phyloP scores from a whole-genome alignment of 225 moss, liverwort and hornwort species.

The Takakia lepidozioides region DNA sequence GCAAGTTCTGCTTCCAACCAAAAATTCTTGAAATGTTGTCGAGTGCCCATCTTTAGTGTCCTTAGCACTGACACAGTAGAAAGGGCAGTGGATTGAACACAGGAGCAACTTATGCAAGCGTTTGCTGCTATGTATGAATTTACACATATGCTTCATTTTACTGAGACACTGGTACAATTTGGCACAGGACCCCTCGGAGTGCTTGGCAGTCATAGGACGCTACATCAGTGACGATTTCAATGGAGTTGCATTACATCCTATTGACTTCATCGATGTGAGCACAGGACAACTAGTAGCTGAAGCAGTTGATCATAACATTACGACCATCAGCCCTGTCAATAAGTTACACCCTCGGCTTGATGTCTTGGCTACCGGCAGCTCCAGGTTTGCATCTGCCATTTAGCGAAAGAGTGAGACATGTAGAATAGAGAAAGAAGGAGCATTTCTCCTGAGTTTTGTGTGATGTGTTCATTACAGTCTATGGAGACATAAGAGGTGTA shows the following conservation, averaged over 20 bases:
- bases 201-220: slow-evolving; percentile 75
- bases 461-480: background rate
- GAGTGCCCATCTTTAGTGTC: too few species aligned
- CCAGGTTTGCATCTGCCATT: slow-evolving; percentile 30
- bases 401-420: too few species aligned
- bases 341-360: slow-evolving; percentile 74
- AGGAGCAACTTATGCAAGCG: too few species aligned
- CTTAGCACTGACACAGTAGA: too few species aligned
- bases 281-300: slow-evolving; percentile 69
- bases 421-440: too few species aligned
- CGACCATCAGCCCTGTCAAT: slow-evolving; percentile 75
- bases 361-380: slow-evolving; percentile 74
- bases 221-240: slow-evolving; percentile 69
- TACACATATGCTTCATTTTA: too few species aligned
- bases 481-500: too few species aligned
- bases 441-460: background rate
- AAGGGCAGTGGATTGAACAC: too few species aligned
- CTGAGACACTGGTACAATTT: background rate
- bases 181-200: slow-evolving; percentile 55
- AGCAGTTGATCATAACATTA: slow-evolving; percentile 51
- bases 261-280: slow-evolving; percentile 73
- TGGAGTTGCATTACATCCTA: slow-evolving; percentile 68
- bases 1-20: too few species aligned
- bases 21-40: too few species aligned
- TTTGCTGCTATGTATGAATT: too few species aligned